Conservation (phyloP, 2,329 filamentous ascomycete genomes). For the Pseudopithomyces chartarum region DNA sequence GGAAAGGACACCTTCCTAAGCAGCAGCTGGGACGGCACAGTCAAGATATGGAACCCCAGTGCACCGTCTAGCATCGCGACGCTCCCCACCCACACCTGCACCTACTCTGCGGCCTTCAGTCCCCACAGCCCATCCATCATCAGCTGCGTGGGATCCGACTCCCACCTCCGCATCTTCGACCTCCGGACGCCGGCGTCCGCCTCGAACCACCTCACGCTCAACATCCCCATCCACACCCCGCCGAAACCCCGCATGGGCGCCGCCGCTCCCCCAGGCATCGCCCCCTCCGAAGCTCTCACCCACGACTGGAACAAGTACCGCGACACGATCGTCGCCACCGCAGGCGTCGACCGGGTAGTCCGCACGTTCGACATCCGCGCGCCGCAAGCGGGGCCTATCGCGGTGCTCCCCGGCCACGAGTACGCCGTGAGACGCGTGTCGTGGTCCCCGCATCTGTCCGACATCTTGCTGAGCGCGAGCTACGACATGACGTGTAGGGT, state of each 20-base stretch:
- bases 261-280: slow-evolving; percentile 47
- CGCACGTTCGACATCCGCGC: slow-evolving; percentile 89
- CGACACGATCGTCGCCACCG: slow-evolving; percentile 81
- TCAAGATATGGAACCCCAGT: slow-evolving; percentile 93
- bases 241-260: slow-evolving; percentile 57
- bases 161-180: slow-evolving; percentile 88
- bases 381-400: slow-evolving; percentile 71
- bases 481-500: slow-evolving; percentile 98
- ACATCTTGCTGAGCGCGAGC: slow-evolving; percentile 84
- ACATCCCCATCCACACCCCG: slow-evolving; percentile 80
- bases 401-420: slow-evolving; percentile 80
- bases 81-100: slow-evolving; percentile 89
- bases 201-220: slow-evolving; percentile 82
- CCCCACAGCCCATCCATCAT: slow-evolving; percentile 85
- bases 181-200: slow-evolving; percentile 83
- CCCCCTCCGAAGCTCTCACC: slow-evolving; percentile 84
- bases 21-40: slow-evolving; percentile 92
- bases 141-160: slow-evolving; percentile 87
- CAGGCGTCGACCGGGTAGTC: slow-evolving; percentile 84
- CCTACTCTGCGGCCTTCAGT: slow-evolving; percentile 89
- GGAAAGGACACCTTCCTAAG: slow-evolving; percentile 90
- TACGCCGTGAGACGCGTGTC: slow-evolving; percentile 86
- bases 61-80: slow-evolving; percentile 77
- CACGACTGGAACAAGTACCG: slow-evolving; percentile 99
- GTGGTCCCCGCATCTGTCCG: slow-evolving; percentile 93